These are phyloP conservation scores for Backusella circina DNA, from an alignment of 192 early-diverging fungal species.

Conservation along the genomic window DNA sequence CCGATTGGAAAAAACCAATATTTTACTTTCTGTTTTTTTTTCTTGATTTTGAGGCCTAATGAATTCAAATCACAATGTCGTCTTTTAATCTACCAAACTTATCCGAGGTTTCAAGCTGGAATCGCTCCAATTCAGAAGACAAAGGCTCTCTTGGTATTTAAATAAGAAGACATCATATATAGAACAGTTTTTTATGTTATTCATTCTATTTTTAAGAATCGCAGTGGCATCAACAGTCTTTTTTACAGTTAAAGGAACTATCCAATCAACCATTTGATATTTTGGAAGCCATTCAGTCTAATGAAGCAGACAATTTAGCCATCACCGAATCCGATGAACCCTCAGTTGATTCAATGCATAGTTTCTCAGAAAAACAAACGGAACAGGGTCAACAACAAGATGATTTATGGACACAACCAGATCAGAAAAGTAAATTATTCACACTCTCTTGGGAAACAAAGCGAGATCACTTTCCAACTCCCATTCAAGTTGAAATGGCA, in stretches of 20 bases:
- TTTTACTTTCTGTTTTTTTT: not conserved
- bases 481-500: not conserved
- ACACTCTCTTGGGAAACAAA: slow-evolving; percentile 7
- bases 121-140: not conserved
- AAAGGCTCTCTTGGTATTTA: not conserved
- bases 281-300: not conserved
- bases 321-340: not conserved
- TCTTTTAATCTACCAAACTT: not conserved
- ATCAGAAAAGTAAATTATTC: not conserved
- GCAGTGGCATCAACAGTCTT: not conserved
- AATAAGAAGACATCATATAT: not conserved
- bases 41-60: not conserved
- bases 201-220: not conserved
- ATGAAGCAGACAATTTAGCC: not conserved
- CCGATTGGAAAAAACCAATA: not conserved
- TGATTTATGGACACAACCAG: slow-evolving; percentile 1
- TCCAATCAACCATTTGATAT: slow-evolving; percentile 11
- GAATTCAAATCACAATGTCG: not conserved
- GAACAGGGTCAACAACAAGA: not conserved
- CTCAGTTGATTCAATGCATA: not conserved
- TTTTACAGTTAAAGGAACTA: not conserved
- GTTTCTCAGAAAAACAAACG: not conserved
- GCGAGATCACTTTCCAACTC: not conserved
- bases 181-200: not conserved
- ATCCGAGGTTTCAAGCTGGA: not conserved